Conservation (phyloP, 768 basidiomycete genomes). For the Termitomyces sp. region DNA sequence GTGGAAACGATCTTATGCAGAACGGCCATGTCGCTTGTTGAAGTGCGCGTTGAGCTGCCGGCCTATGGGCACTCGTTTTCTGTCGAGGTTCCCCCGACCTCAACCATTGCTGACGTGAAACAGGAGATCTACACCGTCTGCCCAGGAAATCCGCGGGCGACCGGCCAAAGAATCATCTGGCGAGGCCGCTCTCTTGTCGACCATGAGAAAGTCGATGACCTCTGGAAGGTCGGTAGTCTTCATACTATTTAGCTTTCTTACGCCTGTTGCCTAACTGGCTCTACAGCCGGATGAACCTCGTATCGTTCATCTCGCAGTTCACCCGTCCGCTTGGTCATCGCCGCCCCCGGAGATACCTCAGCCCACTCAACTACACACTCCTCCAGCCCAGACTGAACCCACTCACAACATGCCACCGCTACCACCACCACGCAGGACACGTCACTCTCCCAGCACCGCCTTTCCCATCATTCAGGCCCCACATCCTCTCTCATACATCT, state of each 20-base stretch:
- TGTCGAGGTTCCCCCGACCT: slow-evolving; percentile 40
- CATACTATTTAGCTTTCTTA: slow-evolving; percentile 7
- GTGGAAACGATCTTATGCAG: slow-evolving; percentile 14
- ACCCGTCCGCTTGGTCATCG: slow-evolving; percentile 69
- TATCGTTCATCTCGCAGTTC: slow-evolving; percentile 73
- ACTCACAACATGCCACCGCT: slow-evolving; percentile 7
- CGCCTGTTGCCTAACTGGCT: slow-evolving; percentile 9
- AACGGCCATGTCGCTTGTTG: slow-evolving; percentile 34
- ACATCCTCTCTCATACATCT: slow-evolving; percentile 30
- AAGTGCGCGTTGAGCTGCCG: slow-evolving; percentile 71
- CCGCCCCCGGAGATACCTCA: slow-evolving; percentile 37
- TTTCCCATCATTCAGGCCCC: slow-evolving; percentile 1
- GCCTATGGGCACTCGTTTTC: slow-evolving; percentile 64
- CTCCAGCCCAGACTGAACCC: slow-evolving; percentile 1
- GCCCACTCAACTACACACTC: slow-evolving; percentile 8
- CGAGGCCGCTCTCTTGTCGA: slow-evolving; percentile 63
- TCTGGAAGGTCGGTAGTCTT: slow-evolving; percentile 59
- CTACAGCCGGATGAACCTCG: slow-evolving; percentile 53
- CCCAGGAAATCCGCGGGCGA: slow-evolving; percentile 55
- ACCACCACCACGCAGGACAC: not conserved
- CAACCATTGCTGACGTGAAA: slow-evolving; percentile 62
- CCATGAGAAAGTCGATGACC: slow-evolving; percentile 54
- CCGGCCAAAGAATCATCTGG: slow-evolving; percentile 77
- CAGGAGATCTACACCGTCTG: slow-evolving; percentile 56
- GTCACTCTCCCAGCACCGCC: not conserved